Evolutionary conservation across 2,329 filamentous ascomycete species (phyloP).

Genomic region (Fusarium sp.): DNA sequence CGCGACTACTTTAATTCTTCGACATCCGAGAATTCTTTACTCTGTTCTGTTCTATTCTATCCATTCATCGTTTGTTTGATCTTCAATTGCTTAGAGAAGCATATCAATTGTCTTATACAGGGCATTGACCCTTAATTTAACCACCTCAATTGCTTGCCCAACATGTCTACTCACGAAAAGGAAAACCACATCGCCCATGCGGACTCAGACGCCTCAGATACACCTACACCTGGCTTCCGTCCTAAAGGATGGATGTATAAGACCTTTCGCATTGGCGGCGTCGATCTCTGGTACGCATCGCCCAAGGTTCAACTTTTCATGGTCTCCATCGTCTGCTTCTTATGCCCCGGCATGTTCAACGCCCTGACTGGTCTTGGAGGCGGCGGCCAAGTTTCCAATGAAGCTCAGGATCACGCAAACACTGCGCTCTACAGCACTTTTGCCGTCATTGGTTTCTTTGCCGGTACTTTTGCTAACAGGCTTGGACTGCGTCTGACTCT

Average conservation of each 20-base stretch:
- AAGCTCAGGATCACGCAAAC: slow-evolving; percentile 73
- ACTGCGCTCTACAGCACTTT: slow-evolving; percentile 81
- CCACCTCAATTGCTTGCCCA: not conserved
- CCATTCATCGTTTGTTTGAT: too few species aligned
- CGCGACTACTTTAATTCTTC: slow-evolving; percentile 39
- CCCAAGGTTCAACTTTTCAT: slow-evolving; percentile 79
- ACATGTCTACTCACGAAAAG: slow-evolving; percentile 50
- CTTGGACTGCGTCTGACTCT: slow-evolving; percentile 78
- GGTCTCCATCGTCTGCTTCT: slow-evolving; percentile 69
- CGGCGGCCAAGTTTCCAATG: slow-evolving; percentile 65
- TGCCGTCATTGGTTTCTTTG: slow-evolving; percentile 75
- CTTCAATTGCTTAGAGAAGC: slow-evolving; percentile 2
- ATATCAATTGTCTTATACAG: slow-evolving; percentile 3
- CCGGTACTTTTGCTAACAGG: slow-evolving; percentile 82
- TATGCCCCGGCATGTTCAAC: slow-evolving; percentile 82
- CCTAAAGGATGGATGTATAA: slow-evolving; percentile 77
- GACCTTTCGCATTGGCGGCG: slow-evolving; percentile 65
- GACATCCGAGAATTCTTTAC: slow-evolving; percentile 6
- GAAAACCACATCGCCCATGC: slow-evolving; percentile 35
- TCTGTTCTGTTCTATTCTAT: not conserved
- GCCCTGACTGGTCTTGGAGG: slow-evolving; percentile 75
- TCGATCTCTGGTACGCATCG: slow-evolving; percentile 77
- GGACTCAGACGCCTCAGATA: slow-evolving; percentile 33
- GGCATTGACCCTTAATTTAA: slow-evolving; percentile 12
- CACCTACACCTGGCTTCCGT: slow-evolving; percentile 46